A percentile compares a stretch with the other conserved stretches of the same genome.
These are phyloP conservation scores for Rugonectria rugulosa DNA, from an alignment of 2,329 filamentous ascomycete species.

Conservation along the genomic window DNA sequence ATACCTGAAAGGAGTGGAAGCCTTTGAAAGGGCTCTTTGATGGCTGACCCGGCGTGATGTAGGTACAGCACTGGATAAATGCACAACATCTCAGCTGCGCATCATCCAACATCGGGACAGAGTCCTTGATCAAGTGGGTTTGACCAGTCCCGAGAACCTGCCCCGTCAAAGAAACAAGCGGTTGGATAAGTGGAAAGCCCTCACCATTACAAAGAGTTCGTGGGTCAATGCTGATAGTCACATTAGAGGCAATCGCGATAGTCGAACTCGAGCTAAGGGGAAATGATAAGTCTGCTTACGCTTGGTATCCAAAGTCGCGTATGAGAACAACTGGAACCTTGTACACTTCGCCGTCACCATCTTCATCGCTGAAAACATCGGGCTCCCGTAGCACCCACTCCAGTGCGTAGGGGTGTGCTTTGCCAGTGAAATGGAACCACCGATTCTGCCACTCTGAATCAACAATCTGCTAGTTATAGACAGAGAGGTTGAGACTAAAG, in stretches of 20 bases:
- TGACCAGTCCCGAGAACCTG: not conserved
- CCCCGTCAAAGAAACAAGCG: not conserved
- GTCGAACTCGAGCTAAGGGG: not conserved
- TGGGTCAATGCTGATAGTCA: not conserved
- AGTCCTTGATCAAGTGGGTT: not conserved
- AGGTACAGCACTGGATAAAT: not conserved
- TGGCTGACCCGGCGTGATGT: not conserved
- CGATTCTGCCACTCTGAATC: not conserved
- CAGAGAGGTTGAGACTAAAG: slow-evolving; percentile 7
- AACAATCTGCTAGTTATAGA: not conserved
- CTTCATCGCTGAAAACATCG: not conserved
- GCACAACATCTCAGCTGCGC: not conserved
- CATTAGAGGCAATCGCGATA: slow-evolving; percentile 4
- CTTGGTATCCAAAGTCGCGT: slow-evolving; percentile 9
- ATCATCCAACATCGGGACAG: not conserved
- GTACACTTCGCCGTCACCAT: slow-evolving; percentile 8
- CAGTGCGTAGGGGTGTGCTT: slow-evolving; percentile 5
- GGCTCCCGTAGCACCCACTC: not conserved
- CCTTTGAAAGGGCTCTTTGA: not conserved
- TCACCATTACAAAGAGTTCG: not conserved
- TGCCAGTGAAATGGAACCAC: slow-evolving; percentile 1
- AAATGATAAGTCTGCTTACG: slow-evolving; percentile 6
- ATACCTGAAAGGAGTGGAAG: not conserved
- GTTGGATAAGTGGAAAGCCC: not conserved
- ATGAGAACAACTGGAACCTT: slow-evolving; percentile 8